Conservation (phyloP, 495 filamentous ascomycete species). For the Neurospora pannonica region DNA sequence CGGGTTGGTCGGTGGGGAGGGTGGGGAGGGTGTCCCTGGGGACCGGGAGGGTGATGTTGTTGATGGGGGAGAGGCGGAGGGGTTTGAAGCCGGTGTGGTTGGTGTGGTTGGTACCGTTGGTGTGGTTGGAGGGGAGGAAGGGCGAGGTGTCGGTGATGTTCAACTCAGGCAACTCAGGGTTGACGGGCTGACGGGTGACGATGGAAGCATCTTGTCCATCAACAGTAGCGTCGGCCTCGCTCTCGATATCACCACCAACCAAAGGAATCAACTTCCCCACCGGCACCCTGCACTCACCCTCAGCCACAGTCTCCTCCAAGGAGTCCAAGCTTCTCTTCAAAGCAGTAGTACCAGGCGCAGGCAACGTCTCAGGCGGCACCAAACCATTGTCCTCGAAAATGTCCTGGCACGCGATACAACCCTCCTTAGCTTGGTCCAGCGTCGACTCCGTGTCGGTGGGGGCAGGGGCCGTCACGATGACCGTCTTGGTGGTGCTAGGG, state of each 20-base stretch:
- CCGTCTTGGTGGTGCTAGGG: too few species aligned
- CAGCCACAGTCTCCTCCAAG: background rate
- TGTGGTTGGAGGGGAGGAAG: background rate
- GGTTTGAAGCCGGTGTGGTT: too few species aligned
- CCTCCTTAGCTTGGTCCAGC: background rate
- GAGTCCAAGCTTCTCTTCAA: background rate
- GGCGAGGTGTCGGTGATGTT: background rate
- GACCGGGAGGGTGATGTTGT: too few species aligned
- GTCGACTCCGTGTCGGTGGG: background rate
- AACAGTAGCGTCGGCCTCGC: background rate
- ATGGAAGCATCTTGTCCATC: background rate
- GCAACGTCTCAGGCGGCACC: background rate
- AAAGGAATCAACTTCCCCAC: background rate
- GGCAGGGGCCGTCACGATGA: background rate
- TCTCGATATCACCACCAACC: background rate
- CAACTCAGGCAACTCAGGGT: background rate
- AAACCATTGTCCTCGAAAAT: background rate
- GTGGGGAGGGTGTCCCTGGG: too few species aligned
- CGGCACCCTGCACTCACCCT: background rate
- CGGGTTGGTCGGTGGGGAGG: too few species aligned
- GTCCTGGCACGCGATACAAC: background rate
- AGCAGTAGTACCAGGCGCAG: too few species aligned
- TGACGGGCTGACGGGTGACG: background rate
- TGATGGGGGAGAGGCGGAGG: too few species aligned
- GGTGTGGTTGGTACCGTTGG: background rate